Evolutionary conservation across 257 asterid species (phyloP), one percentile per base, ranked within the genome.

Genomic region (Ilex asprella): DNA sequence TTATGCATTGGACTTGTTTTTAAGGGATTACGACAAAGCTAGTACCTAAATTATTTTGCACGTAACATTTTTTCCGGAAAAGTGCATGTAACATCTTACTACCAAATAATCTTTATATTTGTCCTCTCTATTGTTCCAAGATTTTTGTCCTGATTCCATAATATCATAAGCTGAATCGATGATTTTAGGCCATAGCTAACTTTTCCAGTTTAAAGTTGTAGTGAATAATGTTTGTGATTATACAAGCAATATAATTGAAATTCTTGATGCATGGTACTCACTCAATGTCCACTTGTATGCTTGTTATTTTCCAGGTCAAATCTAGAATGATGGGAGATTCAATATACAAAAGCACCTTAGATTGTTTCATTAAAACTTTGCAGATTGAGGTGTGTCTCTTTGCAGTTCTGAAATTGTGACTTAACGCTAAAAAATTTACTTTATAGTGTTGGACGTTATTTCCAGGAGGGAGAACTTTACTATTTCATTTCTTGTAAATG

Each of bases 321-420:
- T 91, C 97, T 70, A 83, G 97, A 84, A 85, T 87, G 97, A 91
- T 91, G 97, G 97, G 97, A 50, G 96, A 87, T 65, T 73, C 96
- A 43, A 66, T 71, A 62, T 87, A 91, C 85, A 87, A 71, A 78
- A 74, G 77, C 80, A 79, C 93, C 51, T 55, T 85, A 56, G 97
- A 91, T 69, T 91, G 97, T 73, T 83, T 87, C 81, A 69, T 80
- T 71, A 84, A 81, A 81, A 91, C 95, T 32, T 74, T 91, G 59
- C 84, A 79, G 67, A 69, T 52, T 47, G 97, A 91, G 97, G 97
- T 87, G 75, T 32, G 55, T 31, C 44, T 49, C 73, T 56, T 6
- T 13, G 43, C 27, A 21, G 27, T 21, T 21, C 27, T 21, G 27
- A 21, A 21, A 21, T 21, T 21, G 27, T 21, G 27, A 21, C 27